Base-by-base conservation (phyloP, 164 flowering plant genomes). In the Berberis thunbergii region DNA sequence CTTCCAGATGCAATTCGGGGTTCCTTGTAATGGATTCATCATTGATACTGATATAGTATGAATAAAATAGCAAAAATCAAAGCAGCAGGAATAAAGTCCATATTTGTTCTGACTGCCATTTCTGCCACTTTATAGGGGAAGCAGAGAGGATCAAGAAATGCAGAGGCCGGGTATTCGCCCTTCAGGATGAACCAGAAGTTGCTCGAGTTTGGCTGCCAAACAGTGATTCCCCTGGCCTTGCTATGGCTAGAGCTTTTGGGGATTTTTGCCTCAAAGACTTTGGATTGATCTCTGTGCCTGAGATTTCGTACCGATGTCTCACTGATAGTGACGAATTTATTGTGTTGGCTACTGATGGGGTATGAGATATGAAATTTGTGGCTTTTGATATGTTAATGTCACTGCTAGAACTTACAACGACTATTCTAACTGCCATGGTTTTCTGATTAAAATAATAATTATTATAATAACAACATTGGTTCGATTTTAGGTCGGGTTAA, bases 171-270 rank as follows among this genome's bases (percentile, higher is more conserved):
- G 94, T 95, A 48, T 95, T 95, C 79, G 84, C 99, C 57, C 97
- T 95, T 71, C 85, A 70, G 60, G 96, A 91, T 72, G 99, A 95
- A 71, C 99, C 99, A 26, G 97, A 91, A 64, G 99, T 95, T 63
- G 74, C 97, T 45, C 78, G 99, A 68, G 97, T 95, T 54, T 95
- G 99, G 99, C 78, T 95, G 56, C 99, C 99, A 9, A 76, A 89
- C 63, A 72, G 70, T 72, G 84, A 95, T 68, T 85, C 97, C 52
- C 99, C 99, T 64, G 99, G 99, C 41, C 84, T 95, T 59, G 99
- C 99, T 41, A 95, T 95, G 99, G 94, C 99, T 44, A 83, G 99
- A 54, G 99, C 99, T 42, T 91, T 95, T 79, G 99, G 99, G 57
- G 99, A 95, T 73, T 91, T 95, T 67, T 95, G 99, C 77, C 92